Percentiles rank a stretch among this genome's conserved stretches.
Conservation (phyloP, 805 yeast species). For the Ogataea chonburiensis region DNA sequence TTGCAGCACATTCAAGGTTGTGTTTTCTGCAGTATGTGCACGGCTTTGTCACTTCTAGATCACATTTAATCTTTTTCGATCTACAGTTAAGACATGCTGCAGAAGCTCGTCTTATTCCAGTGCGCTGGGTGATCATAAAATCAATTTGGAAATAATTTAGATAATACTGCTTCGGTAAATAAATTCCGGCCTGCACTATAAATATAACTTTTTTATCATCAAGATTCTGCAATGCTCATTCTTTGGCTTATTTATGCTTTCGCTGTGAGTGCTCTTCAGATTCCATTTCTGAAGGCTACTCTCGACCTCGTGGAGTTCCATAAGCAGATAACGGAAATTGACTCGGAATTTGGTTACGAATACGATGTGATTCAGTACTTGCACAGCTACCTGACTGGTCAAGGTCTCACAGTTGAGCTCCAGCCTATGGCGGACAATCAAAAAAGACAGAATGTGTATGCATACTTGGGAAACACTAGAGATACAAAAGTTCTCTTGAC, state of each 20-base stretch:
- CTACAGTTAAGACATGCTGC: constrained; percentile 25
- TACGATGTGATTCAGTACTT: constrained; percentile 8
- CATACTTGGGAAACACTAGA: constrained; percentile 44
- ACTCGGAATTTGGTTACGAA: constrained; percentile 12
- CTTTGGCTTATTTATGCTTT: constrained; percentile 1
- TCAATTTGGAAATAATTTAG: constrained; percentile 4
- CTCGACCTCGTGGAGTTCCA: constrained; percentile 7
- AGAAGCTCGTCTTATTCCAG: constrained; percentile 9
- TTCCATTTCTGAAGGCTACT: neutral
- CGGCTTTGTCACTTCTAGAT: constrained; percentile 13
- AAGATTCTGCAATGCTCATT: neutral
- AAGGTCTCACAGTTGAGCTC: constrained; percentile 12
- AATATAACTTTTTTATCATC: neutral
- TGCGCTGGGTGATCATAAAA: constrained; percentile 1
- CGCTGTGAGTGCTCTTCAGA: constrained; percentile 1
- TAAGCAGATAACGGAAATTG: constrained; percentile 7
- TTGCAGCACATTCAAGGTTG: constrained; percentile 13
- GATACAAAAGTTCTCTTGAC: constrained; percentile 42
- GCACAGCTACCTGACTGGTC: constrained; percentile 4
- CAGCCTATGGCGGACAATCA: constrained; percentile 9
- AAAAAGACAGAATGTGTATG: constrained; percentile 48
- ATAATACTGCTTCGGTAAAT: constrained; percentile 4
- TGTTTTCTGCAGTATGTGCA: constrained; percentile 22
- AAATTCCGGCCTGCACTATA: constrained; percentile 1
- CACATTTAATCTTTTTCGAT: constrained; percentile 23